Evolutionary conservation across 2,329 filamentous ascomycete species (phyloP), one percentile per base, ranked within the genome.

Genomic region (Mycosphaerelloides madeirae): DNA sequence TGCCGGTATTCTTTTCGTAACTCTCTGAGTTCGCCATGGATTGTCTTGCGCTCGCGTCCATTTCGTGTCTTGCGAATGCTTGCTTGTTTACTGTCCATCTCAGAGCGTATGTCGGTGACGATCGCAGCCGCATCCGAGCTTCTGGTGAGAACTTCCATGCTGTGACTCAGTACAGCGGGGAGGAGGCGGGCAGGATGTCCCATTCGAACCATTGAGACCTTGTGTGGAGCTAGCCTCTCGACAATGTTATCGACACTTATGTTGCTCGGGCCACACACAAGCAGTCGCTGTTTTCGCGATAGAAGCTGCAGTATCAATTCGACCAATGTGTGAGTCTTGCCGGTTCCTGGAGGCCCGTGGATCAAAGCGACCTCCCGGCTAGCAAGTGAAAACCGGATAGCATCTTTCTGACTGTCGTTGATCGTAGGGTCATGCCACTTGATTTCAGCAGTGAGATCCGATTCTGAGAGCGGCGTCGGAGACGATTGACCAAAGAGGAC

Each of bases 161-260:
- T 95, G 67, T 96, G 90, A 52, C 83, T 84, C 28, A 97, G 67
- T 0, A 98, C 89, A 0, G 87, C 88, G 0, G 90, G 90, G 0
- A 98, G 75, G 19, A 98, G 76, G 15, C 93, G 83, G 1, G 93
- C 93, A 0, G 93, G 93, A 65, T 98, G 93, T 1, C 93, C 93
- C 1, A 98, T 79, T 1, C 93, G 84, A 29, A 97, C 78, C 58
- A 97, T 88, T 0, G 88, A 84, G 1, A 96, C 76, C 59, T 88
- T 89, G 65, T 90, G 85, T 0, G 86, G 81, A 2, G 89, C 81
- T 1, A 97, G 77, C 6, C 93, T 82, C 68, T 98, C 93, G 7
- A 96, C 90, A 46, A 98, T 95, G 62, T 98, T 98, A 75, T 98
- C 93, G 1, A 98, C 93, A 0, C 88, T 93, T 56, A 98, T 90